phyloP scores from a whole-genome alignment of 805 yeast species.

The Zygoascus ofunaensis region DNA sequence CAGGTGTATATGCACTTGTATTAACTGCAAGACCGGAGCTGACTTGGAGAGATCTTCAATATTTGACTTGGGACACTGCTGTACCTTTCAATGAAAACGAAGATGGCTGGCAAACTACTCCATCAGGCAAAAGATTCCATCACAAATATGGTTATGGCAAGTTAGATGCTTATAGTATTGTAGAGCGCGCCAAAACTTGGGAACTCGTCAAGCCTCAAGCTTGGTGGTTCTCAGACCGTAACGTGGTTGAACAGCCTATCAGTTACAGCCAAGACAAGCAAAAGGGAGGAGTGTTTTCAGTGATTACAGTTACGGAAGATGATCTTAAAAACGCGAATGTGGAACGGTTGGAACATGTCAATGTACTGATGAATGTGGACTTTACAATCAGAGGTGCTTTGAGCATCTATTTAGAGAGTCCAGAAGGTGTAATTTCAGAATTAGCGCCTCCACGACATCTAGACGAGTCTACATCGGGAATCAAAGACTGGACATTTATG shows the following conservation, averaged over 20 bases:
- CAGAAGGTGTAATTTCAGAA: constrained; percentile 62
- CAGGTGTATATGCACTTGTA: constrained; percentile 84
- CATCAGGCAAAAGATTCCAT: constrained; percentile 60
- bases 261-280: constrained; percentile 5
- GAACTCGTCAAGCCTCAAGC: constrained; percentile 84
- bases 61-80: constrained; percentile 64
- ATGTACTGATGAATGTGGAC: constrained; percentile 64
- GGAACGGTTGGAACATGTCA: constrained; percentile 74
- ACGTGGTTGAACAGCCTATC: constrained; percentile 27
- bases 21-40: constrained; percentile 75
- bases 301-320: constrained; percentile 35
- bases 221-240: constrained; percentile 51
- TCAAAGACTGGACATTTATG: constrained; percentile 83
- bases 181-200: constrained; percentile 66
- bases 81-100: constrained; percentile 57
- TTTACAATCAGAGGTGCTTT: constrained; percentile 62
- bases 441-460: constrained; percentile 58
- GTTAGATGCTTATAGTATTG: constrained; percentile 71
- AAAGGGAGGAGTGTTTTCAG: constrained; percentile 13
- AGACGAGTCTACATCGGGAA: constrained; percentile 54
- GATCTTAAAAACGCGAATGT: constrained; percentile 50
- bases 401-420: constrained; percentile 58
- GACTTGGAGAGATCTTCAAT: constrained; percentile 95
- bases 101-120: constrained; percentile 65
- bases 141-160: constrained; percentile 90